Evolutionary conservation across 768 basidiomycete genomes (phyloP).

Genomic region (Kwoniella botswanensis): DNA sequence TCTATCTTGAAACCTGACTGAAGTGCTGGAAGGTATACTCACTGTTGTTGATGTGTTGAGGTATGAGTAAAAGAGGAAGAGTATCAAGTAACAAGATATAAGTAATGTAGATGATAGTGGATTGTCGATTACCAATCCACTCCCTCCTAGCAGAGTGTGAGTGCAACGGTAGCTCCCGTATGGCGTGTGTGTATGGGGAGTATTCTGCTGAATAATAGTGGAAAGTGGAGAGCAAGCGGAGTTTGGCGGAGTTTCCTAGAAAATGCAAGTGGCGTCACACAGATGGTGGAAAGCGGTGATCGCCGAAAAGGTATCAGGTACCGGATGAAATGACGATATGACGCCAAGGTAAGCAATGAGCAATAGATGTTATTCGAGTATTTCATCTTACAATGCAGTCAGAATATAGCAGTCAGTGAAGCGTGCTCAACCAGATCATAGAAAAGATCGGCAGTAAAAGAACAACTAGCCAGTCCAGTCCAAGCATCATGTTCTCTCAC

Average conservation of each 20-base stretch:
- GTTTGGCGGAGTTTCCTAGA: slow-evolving; percentile 32
- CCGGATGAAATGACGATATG: neutral
- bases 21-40: slow-evolving; percentile 11
- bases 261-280: neutral
- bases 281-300: neutral
- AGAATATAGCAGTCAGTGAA: no score
- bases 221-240: slow-evolving; percentile 16
- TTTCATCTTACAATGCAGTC: no score
- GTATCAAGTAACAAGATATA: neutral
- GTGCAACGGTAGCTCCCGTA: neutral
- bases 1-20: neutral
- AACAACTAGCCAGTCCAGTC: neutral
- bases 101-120: neutral
- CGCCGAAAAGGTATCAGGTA: neutral
- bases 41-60: slow-evolving; percentile 22
- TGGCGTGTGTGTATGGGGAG: neutral
- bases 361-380: no score
- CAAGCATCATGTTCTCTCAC: neutral
- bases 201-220: slow-evolving; percentile 6
- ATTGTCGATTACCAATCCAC: slow-evolving; percentile 7
- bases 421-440: no score
- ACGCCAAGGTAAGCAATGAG: neutral
- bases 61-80: slow-evolving; percentile 8
- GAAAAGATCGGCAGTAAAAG: no score
- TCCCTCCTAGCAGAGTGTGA: neutral